These are phyloP conservation scores for Rauvolfia tetraphylla DNA, from an alignment of 257 asterid species.

Conservation along the genomic window DNA sequence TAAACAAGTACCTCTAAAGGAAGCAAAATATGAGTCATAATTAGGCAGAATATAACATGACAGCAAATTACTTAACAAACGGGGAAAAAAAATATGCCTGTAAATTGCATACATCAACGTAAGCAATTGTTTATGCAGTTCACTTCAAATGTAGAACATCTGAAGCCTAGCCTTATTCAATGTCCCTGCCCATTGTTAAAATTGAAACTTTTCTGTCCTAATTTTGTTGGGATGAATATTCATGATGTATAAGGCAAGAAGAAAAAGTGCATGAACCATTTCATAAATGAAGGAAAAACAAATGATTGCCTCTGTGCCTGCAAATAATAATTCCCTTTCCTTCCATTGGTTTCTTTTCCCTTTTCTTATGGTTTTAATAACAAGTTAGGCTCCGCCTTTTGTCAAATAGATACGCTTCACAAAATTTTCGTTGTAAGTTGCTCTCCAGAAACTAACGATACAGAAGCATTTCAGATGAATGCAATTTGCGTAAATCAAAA, in stretches of 20 bases:
- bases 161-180: not conserved
- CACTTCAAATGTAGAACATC: not conserved
- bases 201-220: not conserved
- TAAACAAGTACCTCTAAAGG: not conserved
- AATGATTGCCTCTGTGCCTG: not conserved
- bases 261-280: not conserved
- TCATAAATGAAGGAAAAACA: no score
- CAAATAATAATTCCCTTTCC: not conserved
- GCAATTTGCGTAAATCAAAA: not conserved
- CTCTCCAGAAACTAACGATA: not conserved
- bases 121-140: not conserved
- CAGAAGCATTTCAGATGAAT: not conserved
- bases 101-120: not conserved
- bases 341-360: not conserved
- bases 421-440: not conserved
- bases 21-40: not conserved
- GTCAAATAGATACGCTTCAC: not conserved
- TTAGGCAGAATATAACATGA: not conserved
- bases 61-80: no score
- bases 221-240: not conserved
- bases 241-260: not conserved
- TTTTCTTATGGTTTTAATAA: not conserved
- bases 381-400: not conserved
- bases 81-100: no score
- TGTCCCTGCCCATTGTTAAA: not conserved